Conservation (phyloP, 306 rosid genomes). For the Corylus americana region DNA sequence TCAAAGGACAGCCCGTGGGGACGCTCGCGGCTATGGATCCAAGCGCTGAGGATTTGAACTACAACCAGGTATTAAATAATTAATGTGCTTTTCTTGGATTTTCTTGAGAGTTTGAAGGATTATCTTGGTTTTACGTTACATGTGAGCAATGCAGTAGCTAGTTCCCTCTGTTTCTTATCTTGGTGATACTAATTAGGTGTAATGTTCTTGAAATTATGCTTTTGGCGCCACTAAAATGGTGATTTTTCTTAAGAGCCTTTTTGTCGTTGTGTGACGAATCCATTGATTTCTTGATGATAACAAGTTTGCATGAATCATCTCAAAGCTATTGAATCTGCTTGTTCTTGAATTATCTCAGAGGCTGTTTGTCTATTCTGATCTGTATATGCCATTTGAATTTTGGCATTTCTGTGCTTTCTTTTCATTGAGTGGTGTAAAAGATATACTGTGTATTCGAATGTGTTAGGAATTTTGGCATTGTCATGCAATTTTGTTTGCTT, state of each 20-base stretch:
- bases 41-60: slow-evolving; percentile 24
- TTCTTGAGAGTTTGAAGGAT: not conserved
- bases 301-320: too few species aligned
- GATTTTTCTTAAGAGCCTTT: too few species aligned
- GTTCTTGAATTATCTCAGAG: not conserved
- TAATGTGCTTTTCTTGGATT: not conserved
- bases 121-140: not conserved
- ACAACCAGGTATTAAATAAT: slow-evolving; percentile 24
- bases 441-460: too few species aligned
- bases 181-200: not conserved
- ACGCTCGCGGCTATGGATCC: slow-evolving; percentile 38
- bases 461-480: too few species aligned
- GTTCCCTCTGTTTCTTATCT: not conserved
- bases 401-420: not conserved
- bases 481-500: not conserved
- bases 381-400: not conserved
- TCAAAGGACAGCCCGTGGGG: slow-evolving; percentile 26
- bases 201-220: not conserved
- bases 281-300: too few species aligned
- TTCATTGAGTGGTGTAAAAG: not conserved
- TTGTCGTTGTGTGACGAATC: too few species aligned
- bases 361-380: not conserved
- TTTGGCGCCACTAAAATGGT: not conserved
- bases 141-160: not conserved
- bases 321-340: not conserved